Evolutionary conservation across 1,284 basidiomycete genomes (phyloP).

Genomic region (Stygiomarasmius scandens): DNA sequence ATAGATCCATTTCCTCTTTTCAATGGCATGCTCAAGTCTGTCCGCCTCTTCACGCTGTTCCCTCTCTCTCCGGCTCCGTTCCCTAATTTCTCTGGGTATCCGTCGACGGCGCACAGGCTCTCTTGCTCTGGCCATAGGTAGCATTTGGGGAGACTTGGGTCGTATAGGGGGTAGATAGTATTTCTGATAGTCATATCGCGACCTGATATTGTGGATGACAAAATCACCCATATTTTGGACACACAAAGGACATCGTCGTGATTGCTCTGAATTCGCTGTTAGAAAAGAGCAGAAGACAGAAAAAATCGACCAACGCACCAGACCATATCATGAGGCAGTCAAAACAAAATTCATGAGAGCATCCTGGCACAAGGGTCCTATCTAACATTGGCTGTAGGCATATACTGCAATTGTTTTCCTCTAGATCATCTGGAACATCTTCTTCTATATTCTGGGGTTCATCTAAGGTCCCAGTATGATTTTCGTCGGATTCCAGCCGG

Average conservation of each 20-base stretch:
- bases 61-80: slow-evolving; percentile 57
- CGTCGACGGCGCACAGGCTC: slow-evolving; percentile 30
- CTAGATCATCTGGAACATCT: slow-evolving; percentile 14
- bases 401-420: slow-evolving; percentile 54
- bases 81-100: slow-evolving; percentile 45
- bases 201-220: slow-evolving; percentile 79
- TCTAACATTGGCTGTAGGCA: slow-evolving; percentile 80
- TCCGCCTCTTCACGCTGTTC: slow-evolving; percentile 58
- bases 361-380: slow-evolving; percentile 76
- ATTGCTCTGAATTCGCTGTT: slow-evolving; percentile 54
- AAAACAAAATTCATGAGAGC: slow-evolving; percentile 90
- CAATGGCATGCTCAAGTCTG: slow-evolving; percentile 63
- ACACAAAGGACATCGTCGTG: slow-evolving; percentile 81
- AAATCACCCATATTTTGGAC: slow-evolving; percentile 73
- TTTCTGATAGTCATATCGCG: slow-evolving; percentile 79
- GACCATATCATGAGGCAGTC: slow-evolving; percentile 85
- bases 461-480: background rate
- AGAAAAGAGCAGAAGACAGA: background rate
- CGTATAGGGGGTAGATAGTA: slow-evolving; percentile 74
- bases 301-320: slow-evolving; percentile 44
- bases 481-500: slow-evolving; percentile 27
- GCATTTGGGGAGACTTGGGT: slow-evolving; percentile 47
- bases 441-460: slow-evolving; percentile 15
- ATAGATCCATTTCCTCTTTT: slow-evolving; percentile 67
- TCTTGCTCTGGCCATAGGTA: slow-evolving; percentile 28